Percentiles rank a stretch among this genome's conserved stretches.
Conservation (phyloP, 2,329 filamentous ascomycete species). For the Xylaria sp. region DNA sequence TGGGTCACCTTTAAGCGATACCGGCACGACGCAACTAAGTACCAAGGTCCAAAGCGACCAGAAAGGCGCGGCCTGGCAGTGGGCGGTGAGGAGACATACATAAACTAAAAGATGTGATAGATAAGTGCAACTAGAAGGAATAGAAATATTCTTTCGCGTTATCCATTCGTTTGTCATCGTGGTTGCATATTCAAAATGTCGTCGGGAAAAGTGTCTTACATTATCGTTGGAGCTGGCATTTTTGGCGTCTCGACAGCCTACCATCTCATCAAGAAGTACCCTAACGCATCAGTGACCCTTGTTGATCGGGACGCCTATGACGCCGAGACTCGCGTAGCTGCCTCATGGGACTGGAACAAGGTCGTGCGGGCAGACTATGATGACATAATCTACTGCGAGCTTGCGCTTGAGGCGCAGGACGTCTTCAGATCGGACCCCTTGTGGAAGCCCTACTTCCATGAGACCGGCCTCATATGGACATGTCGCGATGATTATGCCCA, state of each 20-base stretch:
- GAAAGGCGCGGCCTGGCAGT: neutral
- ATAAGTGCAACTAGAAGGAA: neutral
- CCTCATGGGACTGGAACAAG: slow-evolving; percentile 80
- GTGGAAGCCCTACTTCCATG: slow-evolving; percentile 48
- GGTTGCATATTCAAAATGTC: slow-evolving; percentile 26
- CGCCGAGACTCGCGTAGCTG: slow-evolving; percentile 61
- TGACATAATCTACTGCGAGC: slow-evolving; percentile 70
- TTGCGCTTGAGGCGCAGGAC: slow-evolving; percentile 74
- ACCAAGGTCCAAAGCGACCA: neutral
- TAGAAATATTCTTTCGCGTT: neutral
- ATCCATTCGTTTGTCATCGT: neutral
- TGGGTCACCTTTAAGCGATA: slow-evolving; percentile 31
- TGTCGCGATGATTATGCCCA: slow-evolving; percentile 46
- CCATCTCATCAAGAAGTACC: slow-evolving; percentile 65
- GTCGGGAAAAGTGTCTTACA: slow-evolving; percentile 52
- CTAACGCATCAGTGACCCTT: slow-evolving; percentile 63
- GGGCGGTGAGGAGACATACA: neutral
- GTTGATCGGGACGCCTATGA: slow-evolving; percentile 67
- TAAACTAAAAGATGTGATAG: slow-evolving; percentile 9
- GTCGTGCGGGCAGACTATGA: slow-evolving; percentile 77
- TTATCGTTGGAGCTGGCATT: slow-evolving; percentile 73
- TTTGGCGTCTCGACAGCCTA: slow-evolving; percentile 77
- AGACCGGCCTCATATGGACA: slow-evolving; percentile 48
- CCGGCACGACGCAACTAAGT: slow-evolving; percentile 12
- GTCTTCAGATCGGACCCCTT: slow-evolving; percentile 60